Evolutionary conservation across 768 basidiomycete species (phyloP).

Genomic region (Leccinum subgranulosum): DNA sequence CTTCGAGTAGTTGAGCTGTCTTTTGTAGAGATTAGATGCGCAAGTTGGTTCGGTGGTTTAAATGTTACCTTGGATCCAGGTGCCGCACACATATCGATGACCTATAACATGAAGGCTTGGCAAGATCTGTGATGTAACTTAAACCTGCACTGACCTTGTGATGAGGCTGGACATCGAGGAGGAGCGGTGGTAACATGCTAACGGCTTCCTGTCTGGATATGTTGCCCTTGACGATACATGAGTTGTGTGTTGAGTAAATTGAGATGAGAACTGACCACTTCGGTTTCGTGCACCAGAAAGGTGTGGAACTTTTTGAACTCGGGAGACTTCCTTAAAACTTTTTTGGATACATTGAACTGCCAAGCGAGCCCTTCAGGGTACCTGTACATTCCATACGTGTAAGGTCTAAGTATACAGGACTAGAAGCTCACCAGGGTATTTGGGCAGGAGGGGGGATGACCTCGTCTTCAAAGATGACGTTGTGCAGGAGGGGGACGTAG

Average conservation of each 20-base stretch:
- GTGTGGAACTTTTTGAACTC: constrained; percentile 95
- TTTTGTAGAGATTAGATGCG: constrained; percentile 26
- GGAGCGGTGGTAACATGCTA: constrained; percentile 97
- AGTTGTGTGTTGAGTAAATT: not conserved
- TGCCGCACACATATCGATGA: constrained; percentile 98
- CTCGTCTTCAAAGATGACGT: constrained; percentile 74
- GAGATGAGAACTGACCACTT: constrained; percentile 64
- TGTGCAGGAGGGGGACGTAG: constrained; percentile 74
- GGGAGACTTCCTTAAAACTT: constrained; percentile 77
- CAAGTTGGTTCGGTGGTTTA: not conserved
- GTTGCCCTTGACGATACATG: constrained; percentile 65
- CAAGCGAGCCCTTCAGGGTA: constrained; percentile 95
- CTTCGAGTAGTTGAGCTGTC: constrained; percentile 96
- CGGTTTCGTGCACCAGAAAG: constrained; percentile 96
- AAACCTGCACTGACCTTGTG: constrained; percentile 55
- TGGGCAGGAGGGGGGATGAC: constrained; percentile 75
- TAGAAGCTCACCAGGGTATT: constrained; percentile 68
- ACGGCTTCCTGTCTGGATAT: constrained; percentile 96
- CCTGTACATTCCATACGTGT: constrained; percentile 41
- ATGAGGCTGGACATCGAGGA: constrained; percentile 92
- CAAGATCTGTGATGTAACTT: not conserved
- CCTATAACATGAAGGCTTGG: constrained; percentile 36
- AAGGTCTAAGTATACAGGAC: not conserved
- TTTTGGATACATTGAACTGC: constrained; percentile 93
- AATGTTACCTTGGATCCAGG: constrained; percentile 85